Base-by-base conservation (phyloP, 495 filamentous ascomycete genomes). In the Neohortaea acidophila region DNA sequence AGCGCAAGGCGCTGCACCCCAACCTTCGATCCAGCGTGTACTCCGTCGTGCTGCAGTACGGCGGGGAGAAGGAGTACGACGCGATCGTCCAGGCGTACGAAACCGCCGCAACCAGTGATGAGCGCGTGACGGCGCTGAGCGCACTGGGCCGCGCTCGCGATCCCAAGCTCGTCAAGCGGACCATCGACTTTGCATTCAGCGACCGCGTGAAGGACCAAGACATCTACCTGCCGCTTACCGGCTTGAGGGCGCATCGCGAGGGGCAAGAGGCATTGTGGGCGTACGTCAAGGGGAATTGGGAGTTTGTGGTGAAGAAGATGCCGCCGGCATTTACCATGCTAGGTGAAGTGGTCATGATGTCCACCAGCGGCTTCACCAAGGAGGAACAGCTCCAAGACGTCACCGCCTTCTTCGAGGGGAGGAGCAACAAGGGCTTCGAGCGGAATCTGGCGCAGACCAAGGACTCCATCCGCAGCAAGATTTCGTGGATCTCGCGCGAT, bases 201-300 rank as follows among this genome's bases (percentile, higher is more conserved):
- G 70, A 76, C 27, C 80, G 93, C 44, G 84, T 97, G 58, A 91
- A 92, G 65, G 84, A 77, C 48, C 89, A 97, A 61, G 89, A 97
- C 28, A 77, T 97, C 47, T 96, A 94, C 65, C 75, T 94, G 53
- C 89, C 75, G 2, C 62, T 91, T 19, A 68, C 70, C 26, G 82
- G 79, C 19, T 69, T 97, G 35, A 73, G 89, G 40, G 73, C 67
- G 49, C 81, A 93, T 54, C 60, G 69, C 3, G 70, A 74, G 31
- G 89, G 89, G 51, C 79, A 87, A 33, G 67, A 82, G 39, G 80
- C 77, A 9, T 65, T 94, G 41, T 96, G 79, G 72, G 51, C 44
- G 30, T 96, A 82, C 81, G 66, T 91, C 62, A 80, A 75, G 53
- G 64, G 73, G 38, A 87, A 94, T 65, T 97, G 86, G 84, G 77